Conservation (phyloP, 495 filamentous ascomycete genomes). For the Astrothelium subdiscretum region DNA sequence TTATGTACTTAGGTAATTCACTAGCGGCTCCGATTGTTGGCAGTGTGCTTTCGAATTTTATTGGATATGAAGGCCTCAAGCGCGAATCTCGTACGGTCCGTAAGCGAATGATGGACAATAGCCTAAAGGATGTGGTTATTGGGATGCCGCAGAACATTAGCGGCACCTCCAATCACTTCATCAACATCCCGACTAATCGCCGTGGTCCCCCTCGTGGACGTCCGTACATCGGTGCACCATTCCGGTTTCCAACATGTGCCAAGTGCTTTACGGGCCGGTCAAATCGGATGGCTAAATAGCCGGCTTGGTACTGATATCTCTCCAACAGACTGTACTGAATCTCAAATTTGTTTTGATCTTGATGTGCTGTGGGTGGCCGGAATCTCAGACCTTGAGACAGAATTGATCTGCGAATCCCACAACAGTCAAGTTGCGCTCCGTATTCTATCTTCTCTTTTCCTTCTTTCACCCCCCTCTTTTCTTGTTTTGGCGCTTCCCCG, state of each 20-base stretch:
- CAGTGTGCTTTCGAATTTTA: background rate
- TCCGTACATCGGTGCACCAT: background rate
- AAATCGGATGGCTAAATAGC: background rate
- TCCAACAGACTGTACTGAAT: background rate
- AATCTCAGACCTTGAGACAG: too few species aligned
- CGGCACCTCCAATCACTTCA: background rate
- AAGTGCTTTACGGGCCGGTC: background rate
- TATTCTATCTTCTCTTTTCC: too few species aligned
- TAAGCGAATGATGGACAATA: background rate
- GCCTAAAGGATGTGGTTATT: background rate
- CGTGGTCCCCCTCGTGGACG: background rate
- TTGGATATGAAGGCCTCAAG: background rate
- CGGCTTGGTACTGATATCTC: background rate
- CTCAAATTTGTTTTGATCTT: too few species aligned
- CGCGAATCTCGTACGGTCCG: background rate
- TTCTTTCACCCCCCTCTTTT: too few species aligned
- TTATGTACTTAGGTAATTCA: background rate
- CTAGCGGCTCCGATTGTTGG: background rate
- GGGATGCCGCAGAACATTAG: background rate
- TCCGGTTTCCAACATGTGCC: background rate
- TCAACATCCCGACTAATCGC: background rate
- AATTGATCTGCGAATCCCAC: too few species aligned
- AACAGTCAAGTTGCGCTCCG: too few species aligned
- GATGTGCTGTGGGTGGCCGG: too few species aligned
- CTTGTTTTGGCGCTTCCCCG: too few species aligned